Base-by-base conservation (phyloP, 306 rosid species). In the Cicer bijugum region DNA sequence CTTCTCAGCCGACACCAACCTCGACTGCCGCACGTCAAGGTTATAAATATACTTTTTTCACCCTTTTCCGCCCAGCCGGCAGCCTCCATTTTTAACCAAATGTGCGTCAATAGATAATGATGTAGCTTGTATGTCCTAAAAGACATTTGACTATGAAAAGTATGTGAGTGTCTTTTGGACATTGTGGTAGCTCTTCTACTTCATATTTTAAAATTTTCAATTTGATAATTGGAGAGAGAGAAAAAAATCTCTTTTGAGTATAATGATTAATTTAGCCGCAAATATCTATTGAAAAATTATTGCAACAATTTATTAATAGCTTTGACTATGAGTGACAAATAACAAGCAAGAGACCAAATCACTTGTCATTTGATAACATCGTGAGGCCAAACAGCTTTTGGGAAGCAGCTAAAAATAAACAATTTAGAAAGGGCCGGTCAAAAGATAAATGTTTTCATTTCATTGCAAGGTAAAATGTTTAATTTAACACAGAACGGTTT, bases 221-320 rank as follows among this genome's bases (percentile, higher is more conserved):
- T 40, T 52, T 28, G 42, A 15, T 52, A 42, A 43, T 14, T 65
- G 12, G 17, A 28, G 37, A 43, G 10, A 7, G 12, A 37, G 50
- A 62, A 8, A 62, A 4, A 48, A 33, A 16, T 15, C 6, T 10
- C 1, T 62, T n/a, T 6, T 39, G 53, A 16, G 63, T 57, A 15
- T 23, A 57, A 57, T 57, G 15, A 57, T 57, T 57, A 57, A 57
- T 57, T 57, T 28, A 57, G 10, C 63, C 12, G 3, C 40, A 57
- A 57, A 57, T 57, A 10, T 23, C 6, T 10, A n/a, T 33, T 12
- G 65, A 14, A 37, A 45, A 7, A 45, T 10, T 9, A 15, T 16
- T 46, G 4, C n/a, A 19, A 39, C 66, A 56, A 4, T 56, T 55
- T 40, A 15, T 15, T 40, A 6, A 67, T 28, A n/a, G 12, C 15